A percentile compares a stretch with the other conserved stretches of the same genome.
Evolutionary conservation across 148 eudicot species (phyloP).

Genomic region (Vaccinium myrtillus): DNA sequence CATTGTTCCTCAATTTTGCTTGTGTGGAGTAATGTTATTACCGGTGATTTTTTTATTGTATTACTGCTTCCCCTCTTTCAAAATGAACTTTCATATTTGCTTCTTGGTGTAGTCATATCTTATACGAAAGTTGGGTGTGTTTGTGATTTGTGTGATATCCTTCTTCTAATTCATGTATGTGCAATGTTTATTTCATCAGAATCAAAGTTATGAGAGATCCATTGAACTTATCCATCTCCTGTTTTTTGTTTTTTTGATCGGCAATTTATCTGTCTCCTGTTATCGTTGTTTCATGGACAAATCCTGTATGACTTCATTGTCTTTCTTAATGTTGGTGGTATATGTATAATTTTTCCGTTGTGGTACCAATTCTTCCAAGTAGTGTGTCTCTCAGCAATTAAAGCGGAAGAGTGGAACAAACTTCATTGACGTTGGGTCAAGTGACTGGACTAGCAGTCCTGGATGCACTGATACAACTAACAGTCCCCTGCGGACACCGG

Average conservation of each 20-base stretch:
- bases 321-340: background rate
- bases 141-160: background rate
- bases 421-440: conserved; percentile 47
- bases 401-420: conserved; percentile 60
- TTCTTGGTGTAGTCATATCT: background rate
- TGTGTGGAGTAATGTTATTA: background rate
- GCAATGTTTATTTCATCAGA: background rate
- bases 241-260: background rate
- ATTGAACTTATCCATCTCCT: background rate
- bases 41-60: background rate
- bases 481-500: conserved; percentile 70
- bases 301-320: background rate
- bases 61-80: background rate
- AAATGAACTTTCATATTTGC: background rate
- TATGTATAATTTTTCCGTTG: conserved; percentile 1
- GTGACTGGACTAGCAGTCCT: conserved; percentile 49
- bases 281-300: background rate
- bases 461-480: conserved; percentile 48
- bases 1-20: background rate
- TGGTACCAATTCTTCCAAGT: conserved; percentile 12
- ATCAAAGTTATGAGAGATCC: background rate
- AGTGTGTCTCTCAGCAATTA: conserved; percentile 46
- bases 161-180: background rate
- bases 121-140: background rate
- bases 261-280: background rate